These are phyloP conservation scores for Lentinula raphanica DNA, from an alignment of 768 basidiomycete genomes.

Conservation along the genomic window DNA sequence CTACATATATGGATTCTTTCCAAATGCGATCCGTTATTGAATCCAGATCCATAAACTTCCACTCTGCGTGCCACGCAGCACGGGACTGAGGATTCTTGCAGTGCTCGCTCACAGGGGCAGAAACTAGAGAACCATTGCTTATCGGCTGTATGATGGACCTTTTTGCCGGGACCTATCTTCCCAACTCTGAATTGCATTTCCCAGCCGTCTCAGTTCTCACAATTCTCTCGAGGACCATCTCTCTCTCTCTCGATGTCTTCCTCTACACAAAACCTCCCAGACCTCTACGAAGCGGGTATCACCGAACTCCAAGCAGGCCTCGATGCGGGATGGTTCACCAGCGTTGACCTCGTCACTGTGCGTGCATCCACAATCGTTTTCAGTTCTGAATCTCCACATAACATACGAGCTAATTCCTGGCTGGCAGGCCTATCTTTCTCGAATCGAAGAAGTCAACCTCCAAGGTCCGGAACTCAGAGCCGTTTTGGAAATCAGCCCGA, in stretches of 20 bases:
- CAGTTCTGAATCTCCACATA: background rate
- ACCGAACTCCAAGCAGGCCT: conserved; percentile 34
- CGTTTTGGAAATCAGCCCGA: conserved; percentile 52
- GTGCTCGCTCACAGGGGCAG: too few species aligned
- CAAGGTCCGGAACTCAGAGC: conserved; percentile 53
- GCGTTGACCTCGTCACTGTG: conserved; percentile 37
- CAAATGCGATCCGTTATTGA: too few species aligned
- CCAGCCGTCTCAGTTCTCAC: background rate
- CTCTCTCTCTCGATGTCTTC: background rate
- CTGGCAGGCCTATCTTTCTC: conserved; percentile 54
- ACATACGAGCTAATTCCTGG: background rate
- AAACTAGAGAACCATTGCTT: too few species aligned
- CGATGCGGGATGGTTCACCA: conserved; percentile 28
- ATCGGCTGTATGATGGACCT: too few species aligned
- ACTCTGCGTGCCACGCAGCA: too few species aligned
- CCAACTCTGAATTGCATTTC: background rate
- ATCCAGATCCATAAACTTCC: too few species aligned
- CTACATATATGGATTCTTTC: too few species aligned
- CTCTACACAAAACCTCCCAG: conserved; percentile 17
- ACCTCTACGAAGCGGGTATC: conserved; percentile 36
- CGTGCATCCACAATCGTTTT: background rate
- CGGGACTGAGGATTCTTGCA: too few species aligned
- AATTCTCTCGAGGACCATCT: background rate
- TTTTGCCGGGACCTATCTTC: background rate
- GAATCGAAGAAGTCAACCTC: conserved; percentile 66